Evolutionary conservation across 1,139 yeast species (phyloP), one percentile per base, ranked within the genome.

Genomic region (Arxiozyma slooffiae): DNA sequence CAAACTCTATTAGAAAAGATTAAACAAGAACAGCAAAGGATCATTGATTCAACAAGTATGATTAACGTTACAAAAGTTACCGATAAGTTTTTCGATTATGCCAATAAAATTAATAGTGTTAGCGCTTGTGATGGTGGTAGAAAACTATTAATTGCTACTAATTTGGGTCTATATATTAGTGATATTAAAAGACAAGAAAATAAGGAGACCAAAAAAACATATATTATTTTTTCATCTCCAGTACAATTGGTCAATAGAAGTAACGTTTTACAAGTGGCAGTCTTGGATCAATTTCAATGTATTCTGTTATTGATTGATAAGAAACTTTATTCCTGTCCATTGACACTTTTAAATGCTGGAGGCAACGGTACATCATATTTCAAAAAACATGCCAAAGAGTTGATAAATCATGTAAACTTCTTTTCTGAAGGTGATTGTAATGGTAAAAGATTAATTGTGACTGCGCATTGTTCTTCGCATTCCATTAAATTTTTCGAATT

Each of bases 121-220:
- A 90, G 87, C 38, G 95, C 97, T 36, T 84, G 90, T 66, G 96
- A 92, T 63, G 97, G 97, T 51, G 97, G 98, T 23, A 79, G 95
- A 57, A 87, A 90, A 67, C 71, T 90, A 57, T 68, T 92, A 46
- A 90, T 87, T 62, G 97, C 97, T 47, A 89, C 97, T 0, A 96
- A 89, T 64, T 78, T 83, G 3, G 98, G 98, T 9, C 82, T 92
- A 7, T 94, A 86, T 76, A 80, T 88, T 46, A 81, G 94, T 46
- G 79, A 78, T 47, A 76, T 80, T 45, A 69, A 71, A 56, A 58
- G 73, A 58, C 68, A 77, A 60, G 60, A 70, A 54, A 64, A 69
- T 57, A 58, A 63, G 51, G 43, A 48, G 58, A 62, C 46, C 4
- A 50, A 48, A 8, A 55, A 54, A 23, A 46, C 52, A n/a, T 50